phyloP scores from a whole-genome alignment of 179 eudicot species.

The Silene noctiflora region DNA sequence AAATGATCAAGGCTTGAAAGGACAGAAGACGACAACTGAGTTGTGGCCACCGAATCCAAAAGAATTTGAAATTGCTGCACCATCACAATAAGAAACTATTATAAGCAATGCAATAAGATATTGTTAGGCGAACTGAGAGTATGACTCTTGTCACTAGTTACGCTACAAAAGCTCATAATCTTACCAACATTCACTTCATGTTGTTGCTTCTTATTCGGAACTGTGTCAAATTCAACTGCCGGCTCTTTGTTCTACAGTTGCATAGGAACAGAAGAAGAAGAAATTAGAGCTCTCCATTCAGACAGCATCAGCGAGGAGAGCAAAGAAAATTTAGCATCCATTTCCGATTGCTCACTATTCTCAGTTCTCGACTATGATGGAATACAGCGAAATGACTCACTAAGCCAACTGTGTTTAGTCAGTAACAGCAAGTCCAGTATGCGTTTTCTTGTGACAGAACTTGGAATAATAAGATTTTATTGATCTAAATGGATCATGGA shows the following conservation, averaged over 20 bases:
- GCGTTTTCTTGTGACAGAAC: no score
- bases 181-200: conserved; percentile 95
- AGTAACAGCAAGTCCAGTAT: no score
- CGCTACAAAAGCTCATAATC: conserved; percentile 13
- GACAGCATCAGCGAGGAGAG: no score
- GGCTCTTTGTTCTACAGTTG: conserved; percentile 75
- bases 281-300: conserved; percentile 1
- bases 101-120: background rate
- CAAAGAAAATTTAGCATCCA: no score
- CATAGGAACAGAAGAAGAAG: background rate
- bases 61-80: conserved; percentile 89
- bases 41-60: conserved; percentile 95
- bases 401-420: no score
- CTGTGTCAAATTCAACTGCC: conserved; percentile 82
- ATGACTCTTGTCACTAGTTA: no score
- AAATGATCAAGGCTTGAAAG: conserved; percentile 62
- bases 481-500: no score
- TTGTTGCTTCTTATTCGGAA: conserved; percentile 72
- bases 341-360: no score
- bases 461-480: no score
- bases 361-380: no score
- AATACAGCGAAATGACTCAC: no score
- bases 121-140: background rate
- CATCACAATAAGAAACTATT: background rate
- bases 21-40: conserved; percentile 80